Base-by-base conservation (phyloP, 2,329 filamentous ascomycete species). In the Colletotrichum tropicale region DNA sequence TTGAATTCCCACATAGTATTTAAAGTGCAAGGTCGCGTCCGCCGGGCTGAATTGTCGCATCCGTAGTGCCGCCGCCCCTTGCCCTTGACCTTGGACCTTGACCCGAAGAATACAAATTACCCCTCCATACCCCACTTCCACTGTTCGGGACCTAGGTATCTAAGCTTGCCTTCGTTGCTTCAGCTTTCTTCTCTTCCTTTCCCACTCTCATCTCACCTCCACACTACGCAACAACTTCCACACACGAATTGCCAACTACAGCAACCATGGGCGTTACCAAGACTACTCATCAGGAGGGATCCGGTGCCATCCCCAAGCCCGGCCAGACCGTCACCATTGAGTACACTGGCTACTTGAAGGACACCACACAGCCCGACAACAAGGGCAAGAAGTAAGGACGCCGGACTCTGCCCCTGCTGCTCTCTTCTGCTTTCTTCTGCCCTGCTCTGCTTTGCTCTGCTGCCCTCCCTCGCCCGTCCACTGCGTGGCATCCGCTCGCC, bases 261-360 rank as follows among this genome's bases (percentile, higher is more conserved):
- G 78, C 84, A 89, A 77, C 61, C 81, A 96, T 96, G 94, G 93
- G 90, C 84, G 94, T 98, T 81, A 90, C 88, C 75, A 98, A 95
- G 89, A 90, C 89, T 66, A 85, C 91, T 78, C 84, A 93, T 80
- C 82, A 86, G 43, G 85, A 90, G 77, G 96, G 96, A 81, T 89
- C 90, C 81, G 89, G 89, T 73, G 84, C 92, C 81, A 88, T 85
- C 78, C 94, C 96, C 74, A 82, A 86, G 78, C 81, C 82, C 18
- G 94, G 95, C 79, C 92, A 98, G 84, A 91, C 87, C 30, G 95
- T 98, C 82, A 91, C 91, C 82, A 98, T 98, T 83, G 92, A 97
- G 87, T 98, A 98, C 90, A 97, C 94, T 56, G 97, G 97, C 81
- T 98, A 89, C 87, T 90, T 98, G 78, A 94, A 94, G 86, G 93